These are phyloP conservation scores for Boletus insuetus DNA, from an alignment of 768 basidiomycete genomes.

Conservation along the genomic window DNA sequence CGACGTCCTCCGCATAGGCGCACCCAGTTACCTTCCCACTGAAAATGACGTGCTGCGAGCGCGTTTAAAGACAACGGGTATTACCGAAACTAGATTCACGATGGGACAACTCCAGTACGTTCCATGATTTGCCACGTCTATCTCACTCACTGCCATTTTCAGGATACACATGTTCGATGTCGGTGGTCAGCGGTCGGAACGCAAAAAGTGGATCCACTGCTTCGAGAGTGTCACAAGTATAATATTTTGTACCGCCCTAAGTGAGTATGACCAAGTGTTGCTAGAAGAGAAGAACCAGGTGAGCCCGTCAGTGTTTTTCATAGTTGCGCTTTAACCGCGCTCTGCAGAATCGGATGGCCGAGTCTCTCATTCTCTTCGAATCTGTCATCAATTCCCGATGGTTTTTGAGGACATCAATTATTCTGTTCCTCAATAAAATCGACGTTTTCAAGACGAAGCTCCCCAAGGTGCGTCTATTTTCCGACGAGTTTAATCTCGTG, in stretches of 20 bases:
- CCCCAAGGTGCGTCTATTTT: slow-evolving; percentile 39
- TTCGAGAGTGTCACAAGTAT: slow-evolving; percentile 80
- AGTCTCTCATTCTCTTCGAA: slow-evolving; percentile 73
- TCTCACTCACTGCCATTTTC: not conserved
- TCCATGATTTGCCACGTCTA: rapidly evolving
- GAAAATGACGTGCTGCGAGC: slow-evolving; percentile 86
- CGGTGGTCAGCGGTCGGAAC: slow-evolving; percentile 75
- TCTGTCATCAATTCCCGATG: slow-evolving; percentile 77
- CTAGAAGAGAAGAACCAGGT: slow-evolving; percentile 51
- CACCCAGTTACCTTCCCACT: slow-evolving; percentile 77
- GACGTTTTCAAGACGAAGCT: slow-evolving; percentile 76
- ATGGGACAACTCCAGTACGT: slow-evolving; percentile 65
- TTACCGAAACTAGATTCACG: slow-evolving; percentile 81
- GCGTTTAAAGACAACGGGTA: slow-evolving; percentile 87
- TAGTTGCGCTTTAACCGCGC: not conserved
- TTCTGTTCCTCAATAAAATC: slow-evolving; percentile 70
- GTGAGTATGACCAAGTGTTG: slow-evolving; percentile 73
- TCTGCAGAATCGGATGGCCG: slow-evolving; percentile 67
- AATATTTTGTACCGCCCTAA: slow-evolving; percentile 74
- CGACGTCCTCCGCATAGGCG: slow-evolving; percentile 80
- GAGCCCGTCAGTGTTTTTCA: not conserved
- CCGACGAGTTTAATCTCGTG: rapidly evolving
- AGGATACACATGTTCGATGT: slow-evolving; percentile 76
- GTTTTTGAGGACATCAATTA: slow-evolving; percentile 67
- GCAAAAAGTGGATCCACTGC: slow-evolving; percentile 82